Percentiles rank a stretch among this genome's conserved stretches.
These are phyloP conservation scores for Sugiyamaella americana DNA, from an alignment of 805 yeast species.

Conservation along the genomic window DNA sequence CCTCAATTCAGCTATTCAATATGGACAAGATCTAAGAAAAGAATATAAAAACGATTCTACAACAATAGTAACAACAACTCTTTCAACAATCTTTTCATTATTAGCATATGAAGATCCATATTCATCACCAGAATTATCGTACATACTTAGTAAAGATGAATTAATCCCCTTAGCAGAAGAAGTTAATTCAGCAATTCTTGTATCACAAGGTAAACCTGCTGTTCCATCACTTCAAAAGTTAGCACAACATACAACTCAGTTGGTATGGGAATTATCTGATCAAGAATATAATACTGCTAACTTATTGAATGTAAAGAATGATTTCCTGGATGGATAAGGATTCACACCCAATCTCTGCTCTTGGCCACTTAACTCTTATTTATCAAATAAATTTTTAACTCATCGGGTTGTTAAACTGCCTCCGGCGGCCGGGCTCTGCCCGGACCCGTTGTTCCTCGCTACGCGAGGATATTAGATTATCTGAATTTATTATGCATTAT, in stretches of 20 bases:
- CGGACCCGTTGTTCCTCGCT: neutral
- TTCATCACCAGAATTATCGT: conserved; percentile 33
- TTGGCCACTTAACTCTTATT: neutral
- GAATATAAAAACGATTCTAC: conserved; percentile 29
- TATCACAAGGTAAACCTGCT: conserved; percentile 39
- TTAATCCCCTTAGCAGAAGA: conserved; percentile 38
- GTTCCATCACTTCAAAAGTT: conserved; percentile 41
- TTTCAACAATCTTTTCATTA: conserved; percentile 45
- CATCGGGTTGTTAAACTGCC: neutral
- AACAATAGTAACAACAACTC: conserved; percentile 32
- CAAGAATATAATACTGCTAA: conserved; percentile 32
- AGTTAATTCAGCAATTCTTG: conserved; percentile 39
- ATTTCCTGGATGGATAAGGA: conserved; percentile 33
- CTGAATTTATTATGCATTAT: too few species aligned
- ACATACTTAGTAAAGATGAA: conserved; percentile 34
- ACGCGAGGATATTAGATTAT: too few species aligned
- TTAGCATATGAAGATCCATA: conserved; percentile 49
- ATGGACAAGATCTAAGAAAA: conserved; percentile 36
- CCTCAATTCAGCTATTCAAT: conserved; percentile 34
- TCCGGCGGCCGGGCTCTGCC: neutral
- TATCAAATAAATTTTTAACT: neutral
- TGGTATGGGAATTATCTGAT: conserved; percentile 33
- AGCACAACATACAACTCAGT: conserved; percentile 36
- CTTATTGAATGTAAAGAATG: conserved; percentile 42
- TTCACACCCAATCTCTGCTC: neutral